Base-by-base conservation (phyloP, 306 rosid genomes). In the Castanea mollissima region DNA sequence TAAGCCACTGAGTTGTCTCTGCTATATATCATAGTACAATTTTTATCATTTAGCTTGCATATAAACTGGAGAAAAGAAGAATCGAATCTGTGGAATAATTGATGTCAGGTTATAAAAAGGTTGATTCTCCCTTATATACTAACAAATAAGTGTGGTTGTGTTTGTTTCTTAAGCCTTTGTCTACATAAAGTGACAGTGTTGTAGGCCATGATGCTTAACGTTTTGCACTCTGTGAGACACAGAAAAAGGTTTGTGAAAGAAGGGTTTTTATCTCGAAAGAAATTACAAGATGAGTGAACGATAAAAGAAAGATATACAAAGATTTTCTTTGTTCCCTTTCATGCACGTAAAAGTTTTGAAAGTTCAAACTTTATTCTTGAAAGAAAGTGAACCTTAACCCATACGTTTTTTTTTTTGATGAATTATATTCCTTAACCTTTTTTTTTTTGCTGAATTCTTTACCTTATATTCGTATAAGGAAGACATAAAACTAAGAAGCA, bases 131-230 rank as follows among this genome's bases (percentile, higher is more conserved):
- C 52, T 35, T 4, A n/a, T 35, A 67, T 67, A 19, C 55, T 55
- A 55, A 72, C 76, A 70, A 76, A 68, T 77, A 84, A 76, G 74
- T 6, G 35, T 6, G 29, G 11, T 29, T 51, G 71, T 32, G 76
- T 75, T 82, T 64, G 80, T 79, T 71, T 82, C 69, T 31, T 38
- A 31, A 64, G 71, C 79, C 79, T 82, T 83, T 82, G 76, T 64
- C 76, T 74, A 56, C 59, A 56, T 59, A 54, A 78, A 59, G 64
- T 72, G 73, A 55, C 72, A 65, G 55, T 51, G 64, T 29, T 64
- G 64, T 81, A 69, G 77, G 73, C 80, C 83, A 38, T 63, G 62
- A 55, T 59, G 70, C 71, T 55, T 60, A 34, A 65, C 58, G 79
- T 38, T 65, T 41, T 80, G 79, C 85, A 79, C 75, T 86, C 71